Base-by-base conservation (phyloP, 306 rosid species). In the Prunus kanzakura region DNA sequence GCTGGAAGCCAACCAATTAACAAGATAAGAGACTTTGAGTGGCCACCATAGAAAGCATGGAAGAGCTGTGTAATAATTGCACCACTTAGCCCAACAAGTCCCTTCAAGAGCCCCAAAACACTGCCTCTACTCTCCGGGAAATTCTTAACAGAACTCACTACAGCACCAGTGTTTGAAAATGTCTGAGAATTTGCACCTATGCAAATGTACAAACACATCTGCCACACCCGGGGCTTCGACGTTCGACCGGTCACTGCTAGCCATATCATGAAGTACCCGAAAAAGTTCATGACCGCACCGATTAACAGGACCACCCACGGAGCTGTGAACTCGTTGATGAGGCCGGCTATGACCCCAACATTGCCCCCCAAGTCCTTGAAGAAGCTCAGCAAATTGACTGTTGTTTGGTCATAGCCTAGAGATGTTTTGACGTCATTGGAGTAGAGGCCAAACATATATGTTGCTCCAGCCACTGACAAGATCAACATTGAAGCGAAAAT, bases 191-290 rank as follows among this genome's bases (percentile, higher is more conserved):
- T 90, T 3, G 92, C 89, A 2, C 96, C 93, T 25, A 92, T 27
- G 81, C 82, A 82, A n/a, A 92, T 88, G 74, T 90, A 92, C 19
- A 92, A 45, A 51, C 96, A 90, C 97, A 92, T 88, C 30, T 88
- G 91, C 97, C 96, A 92, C 6, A 88, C 58, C 2, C 41, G 77
- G 18, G 93, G 96, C 27, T 76, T 84, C 1, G 88, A 54, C 5
- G 67, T 84, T 15, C 78, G 79, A 2, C 68, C 71, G 0, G 90
- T 86, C 43, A 92, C 91, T 0, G 96, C 88, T 0, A 92, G 85
- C 96, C 96, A 92, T 19, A 92, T 83, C 96, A 90, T 90, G 82
- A 86, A 84, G 87, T 92, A 92, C 64, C 96, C 97, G 23, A 78
- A 69, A 72, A 92, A 82, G 85, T 92, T 92, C 92, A 92, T 85